Base-by-base conservation (phyloP, 129 eudicot genomes). In the Deinandra increscens region DNA sequence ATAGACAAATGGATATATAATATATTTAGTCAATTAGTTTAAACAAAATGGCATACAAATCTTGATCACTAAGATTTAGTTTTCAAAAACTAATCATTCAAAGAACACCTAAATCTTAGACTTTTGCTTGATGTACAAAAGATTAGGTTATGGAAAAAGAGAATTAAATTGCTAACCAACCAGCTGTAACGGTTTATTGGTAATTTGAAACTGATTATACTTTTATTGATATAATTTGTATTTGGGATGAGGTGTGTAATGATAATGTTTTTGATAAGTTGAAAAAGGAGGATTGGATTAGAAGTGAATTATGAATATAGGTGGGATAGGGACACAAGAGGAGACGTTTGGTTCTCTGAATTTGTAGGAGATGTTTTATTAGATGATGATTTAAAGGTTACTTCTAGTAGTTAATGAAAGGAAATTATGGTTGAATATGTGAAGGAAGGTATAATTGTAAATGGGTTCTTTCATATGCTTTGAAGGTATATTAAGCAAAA, bases 381-480 rank as follows among this genome's bases (percentile, higher is more conserved):
- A 11, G 53, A 50, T 18, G 48, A 74, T 37, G 31, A 63, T 75
- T 55, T 69, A 41, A 75, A 75, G 78, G 68, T 59, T 59, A 70
- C 66, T 75, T 75, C 75, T 54, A 75, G 65, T 53, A 34, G 61
- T 14, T 55, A 53, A 44, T 36, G 69, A 69, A 74, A 80, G 62
- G 84, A 48, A 67, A n/a, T 5, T 48, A 65, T 56, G 14, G 26
- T 34, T 62, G 74, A 38, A 14, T 9, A 67, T 48, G 54, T 64
- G 41, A 81, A 81, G 84, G 61, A 81, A 81, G 54, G 78, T 41
- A 81, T 76, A 64, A 69, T 19, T 41, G 31, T 18, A 63, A 70
- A 69, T 38, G 60, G 51, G 73, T 66, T 75, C 68, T 75, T 23
- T 45, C 19, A 0, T 68, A 37, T 75, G 43, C 74, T 75, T 67